Evolutionary conservation across 2,329 filamentous ascomycete genomes (phyloP).

Genomic region (Claviceps lovelessii): DNA sequence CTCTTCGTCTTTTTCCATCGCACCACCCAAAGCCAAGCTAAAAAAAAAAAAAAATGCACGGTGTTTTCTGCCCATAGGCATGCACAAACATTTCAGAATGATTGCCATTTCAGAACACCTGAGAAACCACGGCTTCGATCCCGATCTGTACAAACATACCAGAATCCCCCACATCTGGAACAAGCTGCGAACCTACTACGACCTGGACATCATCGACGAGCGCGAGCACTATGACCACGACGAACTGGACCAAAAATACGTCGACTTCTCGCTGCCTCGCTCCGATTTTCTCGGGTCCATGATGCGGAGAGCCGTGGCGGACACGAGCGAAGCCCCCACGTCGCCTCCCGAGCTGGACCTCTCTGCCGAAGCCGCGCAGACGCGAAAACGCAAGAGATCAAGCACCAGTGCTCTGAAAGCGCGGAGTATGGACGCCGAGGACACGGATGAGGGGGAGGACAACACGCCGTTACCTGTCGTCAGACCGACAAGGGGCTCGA

Average conservation of each 20-base stretch:
- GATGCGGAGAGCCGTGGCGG: slow-evolving; percentile 29
- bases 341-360: slow-evolving; percentile 33
- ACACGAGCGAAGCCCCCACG: slow-evolving; percentile 32
- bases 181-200: slow-evolving; percentile 72
- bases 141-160: slow-evolving; percentile 59
- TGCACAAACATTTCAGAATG: slow-evolving; percentile 91
- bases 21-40: neutral
- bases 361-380: slow-evolving; percentile 17
- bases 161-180: slow-evolving; percentile 84
- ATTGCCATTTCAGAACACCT: slow-evolving; percentile 70
- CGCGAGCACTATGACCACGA: slow-evolving; percentile 56
- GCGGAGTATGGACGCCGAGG: slow-evolving; percentile 31
- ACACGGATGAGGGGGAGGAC: slow-evolving; percentile 32
- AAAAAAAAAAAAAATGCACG: no score
- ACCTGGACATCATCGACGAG: slow-evolving; percentile 74
- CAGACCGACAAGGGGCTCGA: slow-evolving; percentile 24
- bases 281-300: slow-evolving; percentile 32
- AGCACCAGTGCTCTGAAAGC: slow-evolving; percentile 21
- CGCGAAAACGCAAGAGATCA: slow-evolving; percentile 31
- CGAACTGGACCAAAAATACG: slow-evolving; percentile 44
- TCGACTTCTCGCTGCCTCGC: slow-evolving; percentile 49
- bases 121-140: slow-evolving; percentile 65
- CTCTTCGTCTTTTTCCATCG: neutral
- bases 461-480: slow-evolving; percentile 20
- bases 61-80: slow-evolving; percentile 34